phyloP scores from a whole-genome alignment of 305 asterid species.

The Solanum hybrid region DNA sequence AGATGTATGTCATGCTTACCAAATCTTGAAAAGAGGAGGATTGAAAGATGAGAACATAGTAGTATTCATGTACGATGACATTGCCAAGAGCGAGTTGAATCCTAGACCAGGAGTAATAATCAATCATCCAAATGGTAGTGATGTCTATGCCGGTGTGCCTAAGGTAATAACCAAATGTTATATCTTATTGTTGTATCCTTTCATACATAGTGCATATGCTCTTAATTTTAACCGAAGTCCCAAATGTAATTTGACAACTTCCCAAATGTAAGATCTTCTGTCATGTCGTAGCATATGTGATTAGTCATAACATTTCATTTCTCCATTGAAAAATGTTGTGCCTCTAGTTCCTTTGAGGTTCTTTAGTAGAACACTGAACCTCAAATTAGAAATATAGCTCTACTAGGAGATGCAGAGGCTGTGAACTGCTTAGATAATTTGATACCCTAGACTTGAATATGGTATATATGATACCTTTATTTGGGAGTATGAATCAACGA shows the following conservation, averaged over 20 bases:
- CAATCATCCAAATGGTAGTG: slow-evolving; percentile 64
- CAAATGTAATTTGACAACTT: background rate
- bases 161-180: slow-evolving; percentile 35
- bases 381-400: background rate
- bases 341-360: background rate
- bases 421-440: background rate
- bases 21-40: slow-evolving; percentile 76
- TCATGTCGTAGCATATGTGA: background rate
- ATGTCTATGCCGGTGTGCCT: slow-evolving; percentile 81
- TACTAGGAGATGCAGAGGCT: background rate
- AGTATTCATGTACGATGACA: slow-evolving; percentile 92
- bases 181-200: background rate
- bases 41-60: slow-evolving; percentile 71
- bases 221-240: background rate
- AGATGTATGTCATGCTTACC: slow-evolving; percentile 94
- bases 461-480: background rate
- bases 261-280: background rate
- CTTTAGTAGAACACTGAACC: background rate
- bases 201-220: background rate
- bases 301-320: background rate
- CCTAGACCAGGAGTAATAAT: slow-evolving; percentile 73
- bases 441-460: background rate
- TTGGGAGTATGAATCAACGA: background rate
- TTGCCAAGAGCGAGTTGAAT: slow-evolving; percentile 48
- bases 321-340: background rate